Base-by-base conservation (phyloP, 805 yeast species). In the Candida sakaeoensis region DNA sequence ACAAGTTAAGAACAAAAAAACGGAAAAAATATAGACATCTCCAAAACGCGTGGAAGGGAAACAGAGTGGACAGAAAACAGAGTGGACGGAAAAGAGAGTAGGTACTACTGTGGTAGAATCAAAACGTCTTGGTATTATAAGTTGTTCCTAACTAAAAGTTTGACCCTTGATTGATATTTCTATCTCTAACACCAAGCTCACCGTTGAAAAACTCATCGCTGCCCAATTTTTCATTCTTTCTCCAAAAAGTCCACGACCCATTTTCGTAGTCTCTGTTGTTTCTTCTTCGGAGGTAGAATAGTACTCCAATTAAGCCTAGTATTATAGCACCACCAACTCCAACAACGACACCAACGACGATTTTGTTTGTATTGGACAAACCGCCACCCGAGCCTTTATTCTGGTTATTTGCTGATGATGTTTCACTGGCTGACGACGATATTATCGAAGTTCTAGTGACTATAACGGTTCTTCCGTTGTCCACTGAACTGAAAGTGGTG, bases 171-270 rank as follows among this genome's bases (percentile, higher is more conserved):
- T 69, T 69, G 53, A 68, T 68, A 49, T 68, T 67, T 45, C 74
- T 53, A 50, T 69, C 74, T 48, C 74, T 65, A 9, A 69, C 74
- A 25, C 74, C 74, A 48, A 69, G 61, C 49, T 69, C 74, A 5
- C 72, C 74, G 44, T 58, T 66, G 48, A 69, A 63, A 46, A 64
- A 67, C 37, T 64, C 67, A 40, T 68, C 70, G 22, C 58, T 60
- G 23, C 58, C 57, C 15, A 61, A 65, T 54, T 69, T 67, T 48
- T 65, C 73, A 40, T 63, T 60, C 57, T 65, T 68, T 52, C 73
- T 61, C 74, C 74, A 69, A 60, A 69, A 69, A 3, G 74, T 69
- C 74, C 74, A 69, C 17, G 71, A 65, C 6, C 66, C 58, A 32
- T 50, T 52, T 23, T 58, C 61, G 23, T 49, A 46, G 18, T 48